A percentile compares a stretch with the other conserved stretches of the same genome.
Evolutionary conservation across 208 protist species (phyloP).

Genomic region (Leishmania aethiopica): DNA sequence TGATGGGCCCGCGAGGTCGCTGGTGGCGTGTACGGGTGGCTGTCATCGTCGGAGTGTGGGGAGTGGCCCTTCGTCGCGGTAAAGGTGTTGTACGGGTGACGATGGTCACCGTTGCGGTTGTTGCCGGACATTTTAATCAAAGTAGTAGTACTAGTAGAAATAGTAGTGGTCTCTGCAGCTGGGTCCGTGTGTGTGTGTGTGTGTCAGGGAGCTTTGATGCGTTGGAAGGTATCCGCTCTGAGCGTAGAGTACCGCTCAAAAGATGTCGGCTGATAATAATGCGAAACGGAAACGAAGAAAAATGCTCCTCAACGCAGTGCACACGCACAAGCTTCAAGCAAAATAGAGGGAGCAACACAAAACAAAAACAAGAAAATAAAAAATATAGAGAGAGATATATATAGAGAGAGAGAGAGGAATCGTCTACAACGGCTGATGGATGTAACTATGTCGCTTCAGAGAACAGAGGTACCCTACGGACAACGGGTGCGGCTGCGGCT

Average conservation of each 20-base stretch:
- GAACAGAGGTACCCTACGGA: too few species aligned
- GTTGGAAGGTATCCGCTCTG: neutral
- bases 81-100: neutral
- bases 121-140: conserved; percentile 2
- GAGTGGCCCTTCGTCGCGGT: conserved; percentile 2
- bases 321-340: neutral
- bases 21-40: neutral
- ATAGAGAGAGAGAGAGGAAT: neutral
- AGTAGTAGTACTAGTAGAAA: neutral
- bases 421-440: neutral
- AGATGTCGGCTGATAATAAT: neutral
- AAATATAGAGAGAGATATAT: neutral
- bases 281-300: conserved; percentile 5
- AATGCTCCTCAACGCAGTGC: neutral
- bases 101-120: conserved; percentile 4
- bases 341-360: neutral
- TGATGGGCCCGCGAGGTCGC: neutral
- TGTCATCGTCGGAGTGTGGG: neutral
- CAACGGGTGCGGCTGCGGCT: too few species aligned
- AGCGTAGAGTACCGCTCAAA: neutral
- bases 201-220: neutral
- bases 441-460: too few species aligned
- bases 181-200: neutral
- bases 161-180: neutral
- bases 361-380: neutral